A percentile compares a stretch with the other conserved stretches of the same genome.
Evolutionary conservation across 2,329 filamentous ascomycete genomes (phyloP).

Genomic region (Fusarium beomiforme): DNA sequence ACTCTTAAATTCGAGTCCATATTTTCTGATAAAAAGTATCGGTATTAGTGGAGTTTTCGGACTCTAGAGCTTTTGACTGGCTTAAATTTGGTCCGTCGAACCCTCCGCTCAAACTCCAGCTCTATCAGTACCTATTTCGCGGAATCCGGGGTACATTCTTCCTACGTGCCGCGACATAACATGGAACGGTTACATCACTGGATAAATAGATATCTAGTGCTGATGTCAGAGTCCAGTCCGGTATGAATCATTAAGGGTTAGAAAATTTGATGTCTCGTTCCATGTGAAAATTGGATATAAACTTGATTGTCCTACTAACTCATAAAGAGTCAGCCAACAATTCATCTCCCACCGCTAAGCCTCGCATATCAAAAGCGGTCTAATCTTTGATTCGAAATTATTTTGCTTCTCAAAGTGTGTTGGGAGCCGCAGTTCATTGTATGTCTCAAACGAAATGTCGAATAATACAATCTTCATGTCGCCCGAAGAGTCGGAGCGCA

Average conservation of each 20-base stretch:
- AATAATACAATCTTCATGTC: constrained; percentile 47
- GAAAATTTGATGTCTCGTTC: background rate
- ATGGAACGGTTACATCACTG: background rate
- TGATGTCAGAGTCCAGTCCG: fast-evolving
- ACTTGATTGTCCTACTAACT: background rate
- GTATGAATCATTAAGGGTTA: background rate
- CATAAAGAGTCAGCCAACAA: no score
- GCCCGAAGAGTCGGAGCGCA: constrained; percentile 43
- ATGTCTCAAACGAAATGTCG: constrained; percentile 17
- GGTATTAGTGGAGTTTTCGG: background rate
- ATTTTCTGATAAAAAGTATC: background rate
- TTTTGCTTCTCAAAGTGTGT: no score
- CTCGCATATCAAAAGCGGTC: background rate
- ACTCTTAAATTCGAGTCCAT: background rate
- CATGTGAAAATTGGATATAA: no score
- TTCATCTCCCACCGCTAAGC: no score
- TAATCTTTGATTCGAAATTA: no score
- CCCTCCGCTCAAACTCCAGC: no score
- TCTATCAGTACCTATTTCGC: no score
- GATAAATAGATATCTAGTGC: background rate
- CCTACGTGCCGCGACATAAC: background rate
- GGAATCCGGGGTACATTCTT: fast-evolving
- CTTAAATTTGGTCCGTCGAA: background rate
- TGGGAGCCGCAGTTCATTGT: no score
- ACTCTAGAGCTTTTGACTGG: background rate